Evolutionary conservation across 352 stramenopile genomes (phyloP), one percentile per base, ranked within the genome.

Genomic region (Phytophthora uliginosa): DNA sequence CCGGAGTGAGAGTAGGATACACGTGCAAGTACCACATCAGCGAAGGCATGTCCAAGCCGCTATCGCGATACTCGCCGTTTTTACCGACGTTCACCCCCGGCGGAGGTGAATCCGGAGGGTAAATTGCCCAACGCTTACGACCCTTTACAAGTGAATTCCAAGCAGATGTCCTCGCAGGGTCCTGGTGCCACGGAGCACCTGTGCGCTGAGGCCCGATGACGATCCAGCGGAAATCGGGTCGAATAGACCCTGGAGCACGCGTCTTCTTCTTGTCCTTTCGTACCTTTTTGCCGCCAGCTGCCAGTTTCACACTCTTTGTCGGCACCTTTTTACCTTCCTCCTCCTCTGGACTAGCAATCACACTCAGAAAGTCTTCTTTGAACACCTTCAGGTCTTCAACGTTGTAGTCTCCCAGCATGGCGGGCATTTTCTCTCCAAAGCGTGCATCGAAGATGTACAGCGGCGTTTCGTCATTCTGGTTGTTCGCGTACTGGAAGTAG

Each of bases 111-210:
- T 88, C 82, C 10, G 96, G 95, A 34, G 97, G 96, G 73, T 99
- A 99, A 7, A 99, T 86, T 0, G 98, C 88, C 98, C 98, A 99
- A 33, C 95, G 86, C 78, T 99, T 99, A 22, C 85, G 79, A 40
- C 98, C 98, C 45, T 98, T 90, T 6, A 99, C 54, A 12, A 99
- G 79, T 12, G 97, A 94, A 51, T 99, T 99, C 97, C 97, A 99
- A 0, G 97, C 98, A 59, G 97, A 98, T 3, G 98, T 99, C 24
- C 92, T 89, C 7, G 98, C 84, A 36, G 98, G 98, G 73, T 99
- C 98, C 22, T 98, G 90, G 70, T 99, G 98, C 82, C 98, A 98
- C 31, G 92, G 94, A 1, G 97, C 98, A 4, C 98, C 98, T 2
- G 87, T 93, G 1, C 90, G 88, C 42, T 94, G 76, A 1, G 90